Conservation (phyloP, 345 rosid genomes). For the Eutrema yunnanense region DNA sequence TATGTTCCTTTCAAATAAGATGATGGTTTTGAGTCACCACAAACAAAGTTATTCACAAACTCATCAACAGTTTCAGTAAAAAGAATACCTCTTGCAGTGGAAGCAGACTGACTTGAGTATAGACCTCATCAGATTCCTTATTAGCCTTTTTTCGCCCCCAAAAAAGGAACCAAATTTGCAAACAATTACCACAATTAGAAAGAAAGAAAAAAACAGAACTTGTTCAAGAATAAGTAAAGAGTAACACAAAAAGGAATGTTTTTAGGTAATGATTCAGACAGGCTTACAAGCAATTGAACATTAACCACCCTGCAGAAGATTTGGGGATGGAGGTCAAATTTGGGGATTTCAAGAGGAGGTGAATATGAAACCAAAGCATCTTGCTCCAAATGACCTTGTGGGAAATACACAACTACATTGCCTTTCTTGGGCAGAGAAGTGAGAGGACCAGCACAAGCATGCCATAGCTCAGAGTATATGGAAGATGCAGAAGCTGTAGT, state of each 20-base stretch:
- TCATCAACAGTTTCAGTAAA: background rate
- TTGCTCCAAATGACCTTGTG: slow-evolving; percentile 88
- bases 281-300: slow-evolving; percentile 66
- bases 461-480: slow-evolving; percentile 80
- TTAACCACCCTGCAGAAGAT: slow-evolving; percentile 66
- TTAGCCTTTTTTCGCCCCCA: slow-evolving; percentile 49
- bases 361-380: slow-evolving; percentile 33
- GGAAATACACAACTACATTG: slow-evolving; percentile 72
- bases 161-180: background rate
- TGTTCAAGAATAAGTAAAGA: slow-evolving; percentile 16
- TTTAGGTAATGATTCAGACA: slow-evolving; percentile 8
- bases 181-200: slow-evolving; percentile 18
- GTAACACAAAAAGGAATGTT: slow-evolving; percentile 1
- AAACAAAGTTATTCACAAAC: background rate
- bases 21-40: background rate
- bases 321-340: slow-evolving; percentile 60
- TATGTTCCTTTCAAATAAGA: background rate
- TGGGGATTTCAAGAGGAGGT: slow-evolving; percentile 43
- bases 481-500: slow-evolving; percentile 47
- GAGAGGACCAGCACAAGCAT: slow-evolving; percentile 92
- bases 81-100: slow-evolving; percentile 67
- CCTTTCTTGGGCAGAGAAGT: slow-evolving; percentile 74
- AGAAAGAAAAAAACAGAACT: background rate
- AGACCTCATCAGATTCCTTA: slow-evolving; percentile 85
- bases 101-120: slow-evolving; percentile 65